phyloP scores from a whole-genome alignment of 2,329 filamentous ascomycete species.

The Alternaria sp. region DNA sequence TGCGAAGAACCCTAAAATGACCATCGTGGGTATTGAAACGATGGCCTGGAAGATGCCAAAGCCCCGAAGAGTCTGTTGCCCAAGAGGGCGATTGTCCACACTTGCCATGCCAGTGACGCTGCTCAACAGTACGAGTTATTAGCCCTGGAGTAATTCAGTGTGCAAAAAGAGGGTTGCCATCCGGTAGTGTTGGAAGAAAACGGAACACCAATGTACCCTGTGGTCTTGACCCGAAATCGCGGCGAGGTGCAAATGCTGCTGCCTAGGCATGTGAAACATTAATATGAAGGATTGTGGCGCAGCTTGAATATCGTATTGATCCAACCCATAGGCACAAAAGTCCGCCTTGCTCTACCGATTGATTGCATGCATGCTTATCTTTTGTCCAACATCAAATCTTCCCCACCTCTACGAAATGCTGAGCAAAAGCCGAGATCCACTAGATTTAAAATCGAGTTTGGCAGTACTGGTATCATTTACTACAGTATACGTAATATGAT shows the following conservation, averaged over 20 bases:
- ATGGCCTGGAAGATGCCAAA: constrained; percentile 6
- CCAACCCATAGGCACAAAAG: neutral
- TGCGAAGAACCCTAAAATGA: neutral
- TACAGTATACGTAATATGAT: neutral
- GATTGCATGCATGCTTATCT: neutral
- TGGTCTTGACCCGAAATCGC: neutral
- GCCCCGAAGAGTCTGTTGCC: neutral
- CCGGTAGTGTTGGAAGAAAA: neutral
- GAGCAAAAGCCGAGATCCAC: neutral
- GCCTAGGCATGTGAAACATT: neutral
- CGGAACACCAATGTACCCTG: neutral
- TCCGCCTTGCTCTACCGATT: neutral
- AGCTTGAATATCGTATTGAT: neutral
- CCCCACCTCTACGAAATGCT: neutral
- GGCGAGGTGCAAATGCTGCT: neutral
- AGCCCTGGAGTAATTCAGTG: neutral
- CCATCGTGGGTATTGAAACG: neutral
- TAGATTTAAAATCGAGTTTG: neutral
- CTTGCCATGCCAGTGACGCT: neutral
- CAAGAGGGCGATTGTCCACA: neutral
- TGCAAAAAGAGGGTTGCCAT: neutral
- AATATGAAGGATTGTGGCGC: neutral
- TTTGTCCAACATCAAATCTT: neutral
- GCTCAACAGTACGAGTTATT: neutral
- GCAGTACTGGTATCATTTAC: neutral